Conservation (phyloP, 1,139 yeast species). For the Candida pseudoviswanathii region DNA sequence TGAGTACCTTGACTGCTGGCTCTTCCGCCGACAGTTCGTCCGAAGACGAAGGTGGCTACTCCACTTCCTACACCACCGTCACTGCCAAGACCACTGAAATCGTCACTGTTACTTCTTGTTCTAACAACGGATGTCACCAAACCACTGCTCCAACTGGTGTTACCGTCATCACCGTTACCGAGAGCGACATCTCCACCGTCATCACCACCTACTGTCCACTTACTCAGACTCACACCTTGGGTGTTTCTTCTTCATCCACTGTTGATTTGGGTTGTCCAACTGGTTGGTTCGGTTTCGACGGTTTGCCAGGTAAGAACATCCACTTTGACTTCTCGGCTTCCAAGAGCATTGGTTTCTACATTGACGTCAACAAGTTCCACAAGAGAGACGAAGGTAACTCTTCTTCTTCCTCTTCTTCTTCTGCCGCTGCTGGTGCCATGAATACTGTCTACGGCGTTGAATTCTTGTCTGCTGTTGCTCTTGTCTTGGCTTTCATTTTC, state of each 20-base stretch:
- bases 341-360: constrained; percentile 4
- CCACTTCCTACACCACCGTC: constrained; percentile 7
- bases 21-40: not conserved
- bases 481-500: constrained; percentile 4
- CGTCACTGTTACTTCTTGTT: constrained; percentile 10
- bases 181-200: constrained; percentile 7
- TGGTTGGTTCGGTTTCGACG: constrained; percentile 7
- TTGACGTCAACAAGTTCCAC: constrained; percentile 1
- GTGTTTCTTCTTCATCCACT: constrained; percentile 4
- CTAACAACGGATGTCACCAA: constrained; percentile 5
- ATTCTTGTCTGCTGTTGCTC: constrained; percentile 3
- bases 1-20: not conserved
- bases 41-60: not conserved
- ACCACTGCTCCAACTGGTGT: constrained; percentile 10
- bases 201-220: constrained; percentile 15
- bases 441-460: constrained; percentile 6
- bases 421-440: constrained; percentile 3
- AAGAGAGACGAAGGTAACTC: not conserved
- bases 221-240: constrained; percentile 8
- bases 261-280: constrained; percentile 11
- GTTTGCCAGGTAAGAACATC: constrained; percentile 5
- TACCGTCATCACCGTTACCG: constrained; percentile 10
- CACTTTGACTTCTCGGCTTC: not conserved
- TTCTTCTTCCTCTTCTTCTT: not conserved
- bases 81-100: constrained; percentile 7